Conservation (phyloP, 2,329 filamentous ascomycete genomes). For the Fusarium coffeatum region DNA sequence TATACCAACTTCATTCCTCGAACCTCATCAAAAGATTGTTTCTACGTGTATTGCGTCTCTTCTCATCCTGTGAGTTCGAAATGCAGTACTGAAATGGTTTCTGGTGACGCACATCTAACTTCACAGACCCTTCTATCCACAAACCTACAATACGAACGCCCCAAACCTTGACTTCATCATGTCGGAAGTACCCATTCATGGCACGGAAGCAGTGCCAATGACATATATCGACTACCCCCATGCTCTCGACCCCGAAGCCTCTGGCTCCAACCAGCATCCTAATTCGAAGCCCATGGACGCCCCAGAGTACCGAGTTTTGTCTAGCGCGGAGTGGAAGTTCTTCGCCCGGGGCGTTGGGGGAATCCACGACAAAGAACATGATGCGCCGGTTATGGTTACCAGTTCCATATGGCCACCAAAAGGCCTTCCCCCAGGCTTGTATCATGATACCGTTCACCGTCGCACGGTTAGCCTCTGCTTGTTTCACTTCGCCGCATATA, state of each 20-base stretch:
- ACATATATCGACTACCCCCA: background rate
- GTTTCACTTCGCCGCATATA: constrained; percentile 57
- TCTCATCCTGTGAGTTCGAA: background rate
- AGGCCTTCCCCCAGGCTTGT: constrained; percentile 62
- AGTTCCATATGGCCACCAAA: constrained; percentile 59
- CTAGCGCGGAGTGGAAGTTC: constrained; percentile 58
- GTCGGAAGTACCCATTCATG: background rate
- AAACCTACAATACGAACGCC: background rate
- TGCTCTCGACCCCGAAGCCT: background rate
- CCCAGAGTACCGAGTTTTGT: constrained; percentile 54
- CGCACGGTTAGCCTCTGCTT: constrained; percentile 59
- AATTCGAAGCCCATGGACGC: background rate
- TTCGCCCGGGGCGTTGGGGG: constrained; percentile 62
- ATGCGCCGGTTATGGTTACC: constrained; percentile 56
- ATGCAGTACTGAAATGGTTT: background rate
- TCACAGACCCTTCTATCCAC: background rate
- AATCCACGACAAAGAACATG: constrained; percentile 58
- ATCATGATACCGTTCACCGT: constrained; percentile 59
- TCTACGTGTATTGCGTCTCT: background rate
- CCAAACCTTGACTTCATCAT: background rate
- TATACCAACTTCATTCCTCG: no score
- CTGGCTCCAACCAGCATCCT: background rate
- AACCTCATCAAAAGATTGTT: background rate
- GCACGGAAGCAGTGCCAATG: background rate
- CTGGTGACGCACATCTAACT: background rate